Evolutionary conservation across 2,329 filamentous ascomycete genomes (phyloP), one percentile per base, ranked within the genome.

Genomic region (Aspergillus neoniger): DNA sequence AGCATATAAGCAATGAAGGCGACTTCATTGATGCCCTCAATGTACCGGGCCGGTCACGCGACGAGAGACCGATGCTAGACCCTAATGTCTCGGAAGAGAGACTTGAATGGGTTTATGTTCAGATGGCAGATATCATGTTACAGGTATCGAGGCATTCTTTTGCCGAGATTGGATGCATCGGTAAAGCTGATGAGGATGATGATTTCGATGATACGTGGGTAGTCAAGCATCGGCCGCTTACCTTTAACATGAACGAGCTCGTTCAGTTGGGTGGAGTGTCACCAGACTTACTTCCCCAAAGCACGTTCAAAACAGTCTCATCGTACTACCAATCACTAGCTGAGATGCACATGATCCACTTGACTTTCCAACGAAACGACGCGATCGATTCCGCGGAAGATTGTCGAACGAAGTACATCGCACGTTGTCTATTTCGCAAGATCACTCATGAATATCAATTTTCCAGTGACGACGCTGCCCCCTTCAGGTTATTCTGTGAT

Each of bases 201-300:
- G 14, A 61, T 3, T 61, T 17, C 63, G 65, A 51, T 59, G 57
- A 63, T 19, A 54, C 55, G 44, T 81, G 71, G 74, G 60, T 64
- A 15, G 74, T 77, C 52, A 66, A 67, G 19, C 55, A 61, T 59
- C 63, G 74, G 58, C 76, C 77, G 6, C 64, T 79, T n/a, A 79
- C 75, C n/a, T 76, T 74, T 53, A 75, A 76, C 39, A 79, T 79
- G 73, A 79, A 80, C 58, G 73, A 78, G 60, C 55, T 76, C 51
- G 71, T 64, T 0, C 72, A 67, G 52, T 67, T 75, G 23, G 65
- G 73, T 14, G 68, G 67, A 39, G 79, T 72, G 59, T 70, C 73
- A 7, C 57, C 59, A 17, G 59, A 65, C 49, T 43, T 67, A 36
- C 75, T 76, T 60, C 66, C 72, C 32, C 72, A 68, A 9, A 7